Base-by-base conservation (phyloP, 2,329 filamentous ascomycete genomes). In the Paecilomyces formosus region DNA sequence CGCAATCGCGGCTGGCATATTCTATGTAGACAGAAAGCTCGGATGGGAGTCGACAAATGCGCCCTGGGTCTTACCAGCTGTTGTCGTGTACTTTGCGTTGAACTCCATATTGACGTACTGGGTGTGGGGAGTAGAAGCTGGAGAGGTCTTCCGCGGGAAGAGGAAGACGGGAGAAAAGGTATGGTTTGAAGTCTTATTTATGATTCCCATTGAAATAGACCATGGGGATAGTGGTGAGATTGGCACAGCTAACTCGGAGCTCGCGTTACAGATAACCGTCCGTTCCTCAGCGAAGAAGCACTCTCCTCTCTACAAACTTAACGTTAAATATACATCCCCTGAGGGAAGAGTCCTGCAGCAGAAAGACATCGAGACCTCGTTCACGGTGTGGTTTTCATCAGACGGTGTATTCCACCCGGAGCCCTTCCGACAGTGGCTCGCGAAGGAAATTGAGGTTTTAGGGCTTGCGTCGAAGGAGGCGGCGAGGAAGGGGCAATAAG, bases 11-110 rank as follows among this genome's bases (percentile, higher is more conserved):
- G 92, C 82, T 22, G 88, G 85, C 61, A 92, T 90, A 67, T 97
- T 97, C 80, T 86, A 85, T 62, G 92, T 91, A 78, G 94, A 99
- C 81, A 96, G 91, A 79, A 90, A 90, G 71, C 81, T 92, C 54
- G 93, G 92, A 66, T 97, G 94, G 82, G 90, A 96, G 63, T 80
- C 77, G 61, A 96, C 92, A 18, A 95, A 94, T 75, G 74, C 72
- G 2, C 78, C 82, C 63, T 93, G 87, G 78, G 95, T 93, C 0
- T 83, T 89, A 2, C 83, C 81, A 45, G 93, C 94, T 3, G 93
- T 97, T 3, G 81, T 82, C 11, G 71, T 87, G 15, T 99, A 99
- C 78, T 86, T 90, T 50, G 56, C 89, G 1, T 77, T 99, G 55
- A 97, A 97, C 72, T 81, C 83, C 30, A 79, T 82, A 2, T 82